phyloP scores from a whole-genome alignment of 768 basidiomycete genomes.

The Amanita inopinata region DNA sequence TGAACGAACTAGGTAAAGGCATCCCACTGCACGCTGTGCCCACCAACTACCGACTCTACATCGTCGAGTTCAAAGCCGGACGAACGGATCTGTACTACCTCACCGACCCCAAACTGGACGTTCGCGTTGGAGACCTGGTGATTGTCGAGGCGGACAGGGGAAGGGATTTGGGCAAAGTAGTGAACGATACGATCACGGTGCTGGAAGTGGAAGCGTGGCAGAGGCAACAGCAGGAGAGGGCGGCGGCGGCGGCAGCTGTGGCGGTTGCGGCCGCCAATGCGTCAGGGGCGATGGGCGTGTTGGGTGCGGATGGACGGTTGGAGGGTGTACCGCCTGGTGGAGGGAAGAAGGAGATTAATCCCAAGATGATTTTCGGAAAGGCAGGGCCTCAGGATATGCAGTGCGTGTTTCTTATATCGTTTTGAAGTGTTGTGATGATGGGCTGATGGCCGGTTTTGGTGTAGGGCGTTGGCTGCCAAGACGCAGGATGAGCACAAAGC shows the following conservation, averaged over 20 bases:
- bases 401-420: slow-evolving; percentile 23
- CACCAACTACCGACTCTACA: slow-evolving; percentile 81
- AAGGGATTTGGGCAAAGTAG: slow-evolving; percentile 84
- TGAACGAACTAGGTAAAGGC: slow-evolving; percentile 75
- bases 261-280: slow-evolving; percentile 32
- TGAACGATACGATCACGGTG: slow-evolving; percentile 84
- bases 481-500: slow-evolving; percentile 89
- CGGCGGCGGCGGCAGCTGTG: slow-evolving; percentile 33
- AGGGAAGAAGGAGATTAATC: slow-evolving; percentile 87
- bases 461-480: slow-evolving; percentile 73
- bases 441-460: slow-evolving; percentile 6
- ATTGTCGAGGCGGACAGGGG: slow-evolving; percentile 97
- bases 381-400: slow-evolving; percentile 76
- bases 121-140: slow-evolving; percentile 84
- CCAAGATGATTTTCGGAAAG: slow-evolving; percentile 93
- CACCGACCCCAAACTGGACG: slow-evolving; percentile 49
- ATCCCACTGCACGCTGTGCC: slow-evolving; percentile 81
- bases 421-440: slow-evolving; percentile 3
- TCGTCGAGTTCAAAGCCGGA: slow-evolving; percentile 96
- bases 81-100: slow-evolving; percentile 92
- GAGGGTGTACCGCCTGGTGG: slow-evolving; percentile 16
- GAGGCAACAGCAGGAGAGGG: slow-evolving; percentile 53
- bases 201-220: slow-evolving; percentile 89
- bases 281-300: slow-evolving; percentile 31
- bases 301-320: slow-evolving; percentile 21